These are phyloP conservation scores for Botryotinia calthae DNA, from an alignment of 2,329 filamentous ascomycete genomes.

Conservation along the genomic window DNA sequence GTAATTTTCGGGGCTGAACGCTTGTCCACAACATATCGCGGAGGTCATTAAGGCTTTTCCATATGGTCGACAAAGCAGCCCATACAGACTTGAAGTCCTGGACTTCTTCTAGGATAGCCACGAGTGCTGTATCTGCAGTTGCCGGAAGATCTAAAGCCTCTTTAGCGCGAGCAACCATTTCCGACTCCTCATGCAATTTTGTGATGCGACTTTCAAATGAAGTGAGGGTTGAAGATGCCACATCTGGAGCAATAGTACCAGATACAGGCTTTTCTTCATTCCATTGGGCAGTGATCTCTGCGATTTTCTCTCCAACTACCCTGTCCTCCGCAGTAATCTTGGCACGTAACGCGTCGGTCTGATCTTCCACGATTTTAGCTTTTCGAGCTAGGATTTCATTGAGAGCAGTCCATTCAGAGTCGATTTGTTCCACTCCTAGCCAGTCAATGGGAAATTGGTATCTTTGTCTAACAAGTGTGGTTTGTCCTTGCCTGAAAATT, in stretches of 20 bases:
- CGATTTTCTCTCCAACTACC: slow-evolving; percentile 83
- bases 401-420: slow-evolving; percentile 90
- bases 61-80: slow-evolving; percentile 92
- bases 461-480: slow-evolving; percentile 83
- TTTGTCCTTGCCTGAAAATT: slow-evolving; percentile 92
- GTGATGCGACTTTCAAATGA: slow-evolving; percentile 84
- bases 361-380: slow-evolving; percentile 92
- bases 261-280: slow-evolving; percentile 96
- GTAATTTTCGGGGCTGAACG: slow-evolving; percentile 89
- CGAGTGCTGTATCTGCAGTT: slow-evolving; percentile 74
- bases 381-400: slow-evolving; percentile 91
- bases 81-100: slow-evolving; percentile 99
- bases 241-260: slow-evolving; percentile 84
- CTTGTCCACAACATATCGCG: slow-evolving; percentile 92
- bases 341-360: slow-evolving; percentile 88
- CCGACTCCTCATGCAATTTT: slow-evolving; percentile 78
- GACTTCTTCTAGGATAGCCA: slow-evolving; percentile 88
- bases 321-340: slow-evolving; percentile 95
- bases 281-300: slow-evolving; percentile 83
- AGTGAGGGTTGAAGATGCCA: slow-evolving; percentile 77
- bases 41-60: slow-evolving; percentile 92
- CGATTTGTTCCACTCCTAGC: slow-evolving; percentile 93
- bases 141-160: slow-evolving; percentile 89
- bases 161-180: slow-evolving; percentile 95
- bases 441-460: slow-evolving; percentile 94